Conservation (phyloP, 1,139 yeast genomes). For the Magnusiomyces suaveolens region DNA sequence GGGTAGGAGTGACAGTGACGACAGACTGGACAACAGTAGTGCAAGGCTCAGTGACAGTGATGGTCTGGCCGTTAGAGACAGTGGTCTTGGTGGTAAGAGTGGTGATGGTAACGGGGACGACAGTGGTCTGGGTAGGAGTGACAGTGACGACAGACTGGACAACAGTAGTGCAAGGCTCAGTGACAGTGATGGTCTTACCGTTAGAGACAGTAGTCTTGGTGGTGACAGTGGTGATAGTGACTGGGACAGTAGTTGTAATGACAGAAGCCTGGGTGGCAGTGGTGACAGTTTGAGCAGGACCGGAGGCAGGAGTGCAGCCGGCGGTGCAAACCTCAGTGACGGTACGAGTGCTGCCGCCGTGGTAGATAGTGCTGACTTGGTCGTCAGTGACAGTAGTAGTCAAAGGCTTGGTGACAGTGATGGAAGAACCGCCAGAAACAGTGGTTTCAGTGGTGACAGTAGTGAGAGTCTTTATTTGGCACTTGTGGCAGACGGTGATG, state of each 20-base stretch:
- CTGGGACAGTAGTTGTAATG: background rate
- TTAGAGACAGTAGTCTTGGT: background rate
- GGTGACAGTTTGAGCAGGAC: background rate
- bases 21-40: too few species aligned
- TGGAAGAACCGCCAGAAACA: constrained; percentile 7
- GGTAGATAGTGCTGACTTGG: constrained; percentile 1
- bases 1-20: too few species aligned
- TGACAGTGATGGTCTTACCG: constrained; percentile 2
- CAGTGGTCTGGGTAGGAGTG: too few species aligned
- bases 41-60: constrained; percentile 5
- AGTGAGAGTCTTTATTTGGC: constrained; percentile 4
- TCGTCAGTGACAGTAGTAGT: constrained; percentile 11
- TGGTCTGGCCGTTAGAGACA: background rate
- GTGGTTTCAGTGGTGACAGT: constrained; percentile 9
- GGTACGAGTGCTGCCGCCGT: constrained; percentile 8
- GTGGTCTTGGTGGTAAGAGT: background rate
- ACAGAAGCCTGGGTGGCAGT: background rate
- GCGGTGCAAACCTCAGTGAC: constrained; percentile 11
- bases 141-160: too few species aligned
- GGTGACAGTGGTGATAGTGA: background rate
- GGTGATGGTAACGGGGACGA: background rate
- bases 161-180: constrained; percentile 3
- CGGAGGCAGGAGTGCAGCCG: background rate
- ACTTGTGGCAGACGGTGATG: constrained; percentile 10
- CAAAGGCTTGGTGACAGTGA: constrained; percentile 14